A percentile compares a stretch with the other conserved stretches of the same genome.
phyloP scores from a whole-genome alignment of 2,329 filamentous ascomycete genomes.

The Fusarium sp. region DNA sequence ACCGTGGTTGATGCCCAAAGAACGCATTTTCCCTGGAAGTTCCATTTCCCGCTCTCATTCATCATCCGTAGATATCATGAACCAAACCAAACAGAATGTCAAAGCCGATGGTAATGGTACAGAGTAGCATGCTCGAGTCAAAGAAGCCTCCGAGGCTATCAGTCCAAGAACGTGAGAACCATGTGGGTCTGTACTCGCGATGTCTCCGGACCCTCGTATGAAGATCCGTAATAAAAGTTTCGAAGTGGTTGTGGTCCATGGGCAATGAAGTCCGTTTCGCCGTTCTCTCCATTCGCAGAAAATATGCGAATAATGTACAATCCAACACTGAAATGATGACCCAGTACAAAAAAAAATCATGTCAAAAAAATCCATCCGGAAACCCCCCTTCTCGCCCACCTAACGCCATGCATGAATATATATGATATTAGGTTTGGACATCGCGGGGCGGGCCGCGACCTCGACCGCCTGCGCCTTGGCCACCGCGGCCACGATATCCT shows the following conservation, averaged over 20 bases:
- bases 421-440: constrained; percentile 49
- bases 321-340: constrained; percentile 52
- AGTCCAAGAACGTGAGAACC: constrained; percentile 29
- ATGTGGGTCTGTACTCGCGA: constrained; percentile 35
- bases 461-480: constrained; percentile 50
- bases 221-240: constrained; percentile 35
- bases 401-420: constrained; percentile 46
- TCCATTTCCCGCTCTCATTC: constrained; percentile 44
- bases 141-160: constrained; percentile 35
- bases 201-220: constrained; percentile 22
- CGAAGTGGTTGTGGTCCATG: constrained; percentile 45
- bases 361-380: constrained; percentile 44
- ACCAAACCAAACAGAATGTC: constrained; percentile 48
- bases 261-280: constrained; percentile 50
- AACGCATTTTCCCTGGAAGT: constrained; percentile 40
- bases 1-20: constrained; percentile 44
- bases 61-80: constrained; percentile 47
- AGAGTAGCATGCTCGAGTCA: constrained; percentile 44
- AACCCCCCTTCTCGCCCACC: constrained; percentile 39
- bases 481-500: constrained; percentile 55
- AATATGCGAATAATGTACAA: constrained; percentile 57
- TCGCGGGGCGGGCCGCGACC: constrained; percentile 53
- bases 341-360: constrained; percentile 48
- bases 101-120: constrained; percentile 48
- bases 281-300: constrained; percentile 52